phyloP scores from a whole-genome alignment of 345 rosid genomes.

The Murraya paniculata region DNA sequence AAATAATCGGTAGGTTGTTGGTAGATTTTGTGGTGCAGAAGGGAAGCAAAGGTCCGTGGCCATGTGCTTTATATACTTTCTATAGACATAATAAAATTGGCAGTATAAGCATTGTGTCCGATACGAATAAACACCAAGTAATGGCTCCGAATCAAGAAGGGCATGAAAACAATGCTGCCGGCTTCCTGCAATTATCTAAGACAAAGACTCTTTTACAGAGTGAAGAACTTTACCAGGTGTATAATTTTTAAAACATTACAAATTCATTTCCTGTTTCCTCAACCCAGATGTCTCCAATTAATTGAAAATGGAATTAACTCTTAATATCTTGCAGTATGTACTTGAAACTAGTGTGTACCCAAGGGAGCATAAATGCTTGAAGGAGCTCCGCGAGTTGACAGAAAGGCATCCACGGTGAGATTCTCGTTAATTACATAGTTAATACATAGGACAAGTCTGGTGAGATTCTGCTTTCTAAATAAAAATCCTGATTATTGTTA shows the following conservation, averaged over 20 bases:
- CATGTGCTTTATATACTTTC: too few relatives aligned
- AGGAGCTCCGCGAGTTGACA: constrained; percentile 88
- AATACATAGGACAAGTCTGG: not conserved
- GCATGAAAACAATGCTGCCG: not conserved
- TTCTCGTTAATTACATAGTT: not conserved
- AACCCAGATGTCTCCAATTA: too few relatives aligned
- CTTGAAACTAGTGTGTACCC: constrained; percentile 94
- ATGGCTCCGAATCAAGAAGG: not conserved
- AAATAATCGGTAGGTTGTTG: too few relatives aligned
- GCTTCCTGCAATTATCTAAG: too few relatives aligned
- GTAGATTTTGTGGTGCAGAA: too few relatives aligned
- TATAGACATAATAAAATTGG: too few relatives aligned
- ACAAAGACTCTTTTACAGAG: not conserved
- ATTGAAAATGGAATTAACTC: not conserved
- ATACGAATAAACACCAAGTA: too few relatives aligned
- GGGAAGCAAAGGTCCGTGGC: too few relatives aligned
- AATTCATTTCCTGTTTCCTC: too few relatives aligned
- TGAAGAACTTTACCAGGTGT: not conserved
- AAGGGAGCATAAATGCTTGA: constrained; percentile 86
- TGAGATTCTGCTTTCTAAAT: too few relatives aligned
- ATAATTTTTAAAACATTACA: too few relatives aligned
- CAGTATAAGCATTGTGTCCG: too few relatives aligned
- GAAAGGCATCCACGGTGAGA: constrained; percentile 81
- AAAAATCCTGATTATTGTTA: not conserved
- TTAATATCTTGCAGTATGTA: constrained; percentile 49